Conservation (phyloP, 2,329 filamentous ascomycete genomes). For the Rutstroemia sp. region DNA sequence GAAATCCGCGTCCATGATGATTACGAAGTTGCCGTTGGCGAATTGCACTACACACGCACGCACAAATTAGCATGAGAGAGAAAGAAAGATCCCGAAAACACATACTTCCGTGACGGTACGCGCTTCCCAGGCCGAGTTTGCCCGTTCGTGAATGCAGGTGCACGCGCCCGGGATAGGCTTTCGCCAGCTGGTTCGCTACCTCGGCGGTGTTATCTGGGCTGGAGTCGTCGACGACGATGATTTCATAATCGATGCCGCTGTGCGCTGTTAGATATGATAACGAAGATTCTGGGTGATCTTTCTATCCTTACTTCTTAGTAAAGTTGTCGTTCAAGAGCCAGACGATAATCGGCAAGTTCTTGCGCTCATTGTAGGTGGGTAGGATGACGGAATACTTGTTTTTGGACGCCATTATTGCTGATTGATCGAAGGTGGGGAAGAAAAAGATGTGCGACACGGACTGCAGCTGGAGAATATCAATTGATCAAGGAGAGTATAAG, state of each 20-base stretch:
- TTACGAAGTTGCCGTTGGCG: slow-evolving; percentile 85
- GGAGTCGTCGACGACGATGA: slow-evolving; percentile 97
- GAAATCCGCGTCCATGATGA: slow-evolving; percentile 99
- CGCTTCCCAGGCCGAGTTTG: slow-evolving; percentile 37
- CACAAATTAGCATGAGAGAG: too few species aligned
- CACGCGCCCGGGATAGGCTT: slow-evolving; percentile 74
- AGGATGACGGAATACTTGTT: slow-evolving; percentile 97
- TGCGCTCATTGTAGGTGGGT: slow-evolving; percentile 97
- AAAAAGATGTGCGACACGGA: too few species aligned
- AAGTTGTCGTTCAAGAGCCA: slow-evolving; percentile 94
- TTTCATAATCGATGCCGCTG: slow-evolving; percentile 91
- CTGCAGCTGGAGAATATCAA: too few species aligned
- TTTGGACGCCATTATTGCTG: slow-evolving; percentile 29
- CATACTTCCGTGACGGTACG: slow-evolving; percentile 23
- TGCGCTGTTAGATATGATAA: neutral
- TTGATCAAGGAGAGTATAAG: too few species aligned
- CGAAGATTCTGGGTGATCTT: neutral
- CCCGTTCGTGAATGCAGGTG: slow-evolving; percentile 81
- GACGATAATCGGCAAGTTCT: slow-evolving; percentile 90
- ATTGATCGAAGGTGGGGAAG: too few species aligned
- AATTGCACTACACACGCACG: slow-evolving; percentile 52
- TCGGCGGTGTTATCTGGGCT: slow-evolving; percentile 92
- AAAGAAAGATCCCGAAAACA: too few species aligned
- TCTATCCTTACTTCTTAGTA: slow-evolving; percentile 62
- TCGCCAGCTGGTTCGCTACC: slow-evolving; percentile 82